Evolutionary conservation across 352 stramenopile species (phyloP), one percentile per base, ranked within the genome.

Genomic region (Phytophthora syringae): DNA sequence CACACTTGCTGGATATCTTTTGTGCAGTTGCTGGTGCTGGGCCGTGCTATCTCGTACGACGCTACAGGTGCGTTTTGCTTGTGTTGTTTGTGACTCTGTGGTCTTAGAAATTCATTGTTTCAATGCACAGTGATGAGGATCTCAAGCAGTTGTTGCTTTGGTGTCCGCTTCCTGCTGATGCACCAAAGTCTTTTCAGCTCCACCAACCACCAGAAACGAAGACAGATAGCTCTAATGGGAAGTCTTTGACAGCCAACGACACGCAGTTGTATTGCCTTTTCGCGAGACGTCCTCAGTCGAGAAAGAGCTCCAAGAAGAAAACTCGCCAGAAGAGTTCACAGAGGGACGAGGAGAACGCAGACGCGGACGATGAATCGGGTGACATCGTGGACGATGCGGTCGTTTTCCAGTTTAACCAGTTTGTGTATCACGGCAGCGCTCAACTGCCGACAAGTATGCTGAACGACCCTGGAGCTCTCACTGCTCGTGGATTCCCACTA

Each of bases 331-430:
- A 40, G 12, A 57, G 44, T 4, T 52, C 39, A 7, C 62, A 66
- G 39, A 32, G 42, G 22, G 34, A 12, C 13, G 47, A 72, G 3
- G 60, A 60, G 13, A 66, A 80, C 2, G 60, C 62, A 21, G 67
- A 73, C 10, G 56, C 59, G 5, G 56, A 74, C n/a, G 53, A 63
- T 53, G 61, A 71, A n/a, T 63, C 64, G 22, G 64, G 57, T 1
- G 64, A 65, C 22, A 5, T 77, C 16, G 44, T 74, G 3, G 55
- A 70, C 7, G 66, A 77, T 15, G 62, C 68, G 13, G 82, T 88
- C 0, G 68, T 91, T 1, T 91, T 91, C 55, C 78, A 87, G 45
- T 88, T 91, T 66, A 85, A 88, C 48, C 55, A 88, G 55, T 89
- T 77, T 58, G 60, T 86, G 2, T 91, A 91, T 40, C 60, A 76